Evolutionary conservation across 2,329 filamentous ascomycete species (phyloP).

Genomic region (Xenoacremonium recifei): DNA sequence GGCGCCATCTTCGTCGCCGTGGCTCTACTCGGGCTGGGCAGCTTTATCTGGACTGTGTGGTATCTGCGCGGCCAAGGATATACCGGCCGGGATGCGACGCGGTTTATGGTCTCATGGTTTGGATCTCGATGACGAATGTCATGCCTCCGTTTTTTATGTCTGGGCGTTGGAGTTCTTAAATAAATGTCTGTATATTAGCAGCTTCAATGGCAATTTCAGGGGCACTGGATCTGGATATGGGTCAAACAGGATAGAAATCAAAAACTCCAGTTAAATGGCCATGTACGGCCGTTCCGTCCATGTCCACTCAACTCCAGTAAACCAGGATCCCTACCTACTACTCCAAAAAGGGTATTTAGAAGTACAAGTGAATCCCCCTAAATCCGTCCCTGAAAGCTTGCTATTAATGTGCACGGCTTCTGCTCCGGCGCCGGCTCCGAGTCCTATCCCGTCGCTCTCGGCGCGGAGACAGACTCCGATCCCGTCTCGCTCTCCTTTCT

Average conservation of each 20-base stretch:
- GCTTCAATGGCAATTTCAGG: too few species aligned
- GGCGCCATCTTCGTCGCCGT: conserved; percentile 19
- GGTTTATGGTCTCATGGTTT: conserved; percentile 20
- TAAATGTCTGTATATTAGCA: too few species aligned
- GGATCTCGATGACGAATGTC: conserved; percentile 15
- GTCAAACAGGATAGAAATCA: too few species aligned
- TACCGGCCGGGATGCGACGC: conserved; percentile 13
- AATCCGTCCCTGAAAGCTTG: too few species aligned
- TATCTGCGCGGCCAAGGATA: conserved; percentile 22
- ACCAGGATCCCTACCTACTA: too few species aligned
- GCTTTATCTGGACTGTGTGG: conserved; percentile 25
- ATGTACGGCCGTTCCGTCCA: too few species aligned
- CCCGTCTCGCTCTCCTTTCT: conserved; percentile 3
- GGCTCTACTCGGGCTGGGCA: conserved; percentile 24
- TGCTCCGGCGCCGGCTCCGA: conserved; percentile 40
- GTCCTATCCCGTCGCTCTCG: conserved; percentile 36
- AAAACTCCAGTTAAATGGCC: too few species aligned
- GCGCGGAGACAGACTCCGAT: conserved; percentile 20
- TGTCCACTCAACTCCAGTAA: too few species aligned
- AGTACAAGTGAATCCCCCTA: not conserved
- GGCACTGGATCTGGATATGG: too few species aligned
- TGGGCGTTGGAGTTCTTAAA: too few species aligned
- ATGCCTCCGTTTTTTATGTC: too few species aligned
- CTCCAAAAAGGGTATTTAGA: not conserved
- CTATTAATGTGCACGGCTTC: too few species aligned